Evolutionary conservation across 495 filamentous ascomycete species (phyloP), one percentile per base, ranked within the genome.

Genomic region (Lophiostoma macrostomum): DNA sequence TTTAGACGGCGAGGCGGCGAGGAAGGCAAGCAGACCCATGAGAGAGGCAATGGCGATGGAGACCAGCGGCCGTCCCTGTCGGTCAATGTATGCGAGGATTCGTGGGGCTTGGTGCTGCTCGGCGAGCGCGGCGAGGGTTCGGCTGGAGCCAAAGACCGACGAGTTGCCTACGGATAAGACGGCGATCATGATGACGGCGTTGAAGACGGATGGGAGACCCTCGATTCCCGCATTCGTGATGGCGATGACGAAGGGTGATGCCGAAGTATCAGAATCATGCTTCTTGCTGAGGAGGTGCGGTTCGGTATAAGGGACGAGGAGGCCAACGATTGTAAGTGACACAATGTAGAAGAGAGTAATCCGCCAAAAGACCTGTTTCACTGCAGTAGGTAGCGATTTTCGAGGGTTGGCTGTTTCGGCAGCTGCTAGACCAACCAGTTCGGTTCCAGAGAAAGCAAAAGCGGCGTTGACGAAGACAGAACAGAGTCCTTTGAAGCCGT

Each of bases 401-500:
- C 64, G 66, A 34, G 74, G 74, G 37, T 73, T 70, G 36, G 63
- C 64, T 8, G 74, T 65, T 53, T 76, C 74, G 29, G 74, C 74
- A 22, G 74, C 74, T 18, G 74, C 73, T 19, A 76, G 64, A 51
- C 74, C 75, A 31, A 68, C 64, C 27, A 75, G 69, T 53, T 78
- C 75, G 2, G 81, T 85, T 28, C 84, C 84, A 19, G 73, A 74
- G 64, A 86, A 86, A 29, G 84, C 71, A 60, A 87, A 87, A 52
- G 82, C 77, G 25, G 83, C 83, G 12, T 79, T 77, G 35, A 83
- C 80, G 68, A 86, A 83, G 40, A 85, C 82, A 6, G 74, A 68
- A 56, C 79, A 78, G 64, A 86, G 81, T 11, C 85, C 85, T 51
- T 82, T 80, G 74, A 87, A 96, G 35, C 91, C 90, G 65, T 94